Base-by-base conservation (phyloP, 306 rosid species). In the Benincasa hispida region DNA sequence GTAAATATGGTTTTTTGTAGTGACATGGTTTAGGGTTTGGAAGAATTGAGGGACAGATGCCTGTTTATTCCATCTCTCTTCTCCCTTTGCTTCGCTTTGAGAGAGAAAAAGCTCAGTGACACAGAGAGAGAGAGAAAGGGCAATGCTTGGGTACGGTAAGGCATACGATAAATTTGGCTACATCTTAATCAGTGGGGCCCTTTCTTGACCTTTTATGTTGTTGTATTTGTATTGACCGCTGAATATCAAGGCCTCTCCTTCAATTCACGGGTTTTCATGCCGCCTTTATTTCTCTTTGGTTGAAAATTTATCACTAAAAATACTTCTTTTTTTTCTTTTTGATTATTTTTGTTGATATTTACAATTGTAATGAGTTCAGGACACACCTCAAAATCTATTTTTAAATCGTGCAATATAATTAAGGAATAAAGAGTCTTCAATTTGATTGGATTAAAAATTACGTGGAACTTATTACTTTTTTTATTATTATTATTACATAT, bases 11-110 rank as follows among this genome's bases (percentile, higher is more conserved):
- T 2, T 15, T 50, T 55, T 30, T 19, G 62, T n/a, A 72, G 42
- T 4, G 21, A 28, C 22, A 62, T 27, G 19, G 69, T 62, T 27
- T 72, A 72, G 59, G 76, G 76, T 48, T 72, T 63, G 45, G 28
- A 65, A 30, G 68, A n/a, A 15, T 32, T 62, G 53, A 5, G 53
- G 74, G 75, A 69, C 55, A 70, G 76, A 47, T 70, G 56, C 74
- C 74, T 45, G 57, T 27, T 70, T 47, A 70, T 27, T 70, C 76
- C 57, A 42, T 47, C 37, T 69, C 75, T 5, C 74, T 65, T 25
- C 51, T 45, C 5, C 51, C 17, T 45, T 45, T 12, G 51, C 51
- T 45, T 45, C 4, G 39, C 10, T 39, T 41, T 42, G 34, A 27
- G 76, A 27, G 76, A 70, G 75, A 70, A 5, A 45, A 32, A 69